Evolutionary conservation across 176 grass and related monocot species (phyloP).

Genomic region (Oryza australiensis): DNA sequence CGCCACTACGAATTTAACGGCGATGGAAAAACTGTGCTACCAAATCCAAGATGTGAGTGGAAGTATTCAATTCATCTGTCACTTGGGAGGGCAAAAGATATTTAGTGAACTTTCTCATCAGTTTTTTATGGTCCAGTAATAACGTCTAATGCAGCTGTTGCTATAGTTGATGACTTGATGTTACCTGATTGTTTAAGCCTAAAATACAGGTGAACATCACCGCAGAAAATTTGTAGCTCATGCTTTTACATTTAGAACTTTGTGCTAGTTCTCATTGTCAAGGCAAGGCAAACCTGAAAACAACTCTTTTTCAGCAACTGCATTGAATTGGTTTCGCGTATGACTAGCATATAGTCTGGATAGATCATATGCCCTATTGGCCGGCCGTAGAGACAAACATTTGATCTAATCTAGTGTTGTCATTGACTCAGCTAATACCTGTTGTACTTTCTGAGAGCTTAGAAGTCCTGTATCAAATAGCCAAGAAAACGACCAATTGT

Average conservation of each 20-base stretch:
- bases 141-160: neutral
- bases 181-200: too few relatives aligned
- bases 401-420: neutral
- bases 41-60: too few relatives aligned
- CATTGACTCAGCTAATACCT: too few relatives aligned
- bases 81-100: neutral
- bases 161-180: too few relatives aligned
- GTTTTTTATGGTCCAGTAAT: neutral
- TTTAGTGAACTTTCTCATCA: neutral
- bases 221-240: neutral
- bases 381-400: neutral
- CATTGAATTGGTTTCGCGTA: too few relatives aligned
- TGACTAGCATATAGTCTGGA: too few relatives aligned
- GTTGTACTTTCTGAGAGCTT: neutral
- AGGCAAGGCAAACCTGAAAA: neutral
- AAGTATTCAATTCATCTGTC: too few relatives aligned
- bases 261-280: neutral
- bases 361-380: too few relatives aligned
- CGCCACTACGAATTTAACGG: too few relatives aligned
- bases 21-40: too few relatives aligned
- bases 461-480: neutral
- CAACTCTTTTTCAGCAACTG: neutral
- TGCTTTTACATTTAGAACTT: neutral
- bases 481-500: neutral
- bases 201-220: neutral